These are phyloP conservation scores for Borovskyia barvae DNA, from an alignment of 208 protist genomes.

Conservation along the genomic window DNA sequence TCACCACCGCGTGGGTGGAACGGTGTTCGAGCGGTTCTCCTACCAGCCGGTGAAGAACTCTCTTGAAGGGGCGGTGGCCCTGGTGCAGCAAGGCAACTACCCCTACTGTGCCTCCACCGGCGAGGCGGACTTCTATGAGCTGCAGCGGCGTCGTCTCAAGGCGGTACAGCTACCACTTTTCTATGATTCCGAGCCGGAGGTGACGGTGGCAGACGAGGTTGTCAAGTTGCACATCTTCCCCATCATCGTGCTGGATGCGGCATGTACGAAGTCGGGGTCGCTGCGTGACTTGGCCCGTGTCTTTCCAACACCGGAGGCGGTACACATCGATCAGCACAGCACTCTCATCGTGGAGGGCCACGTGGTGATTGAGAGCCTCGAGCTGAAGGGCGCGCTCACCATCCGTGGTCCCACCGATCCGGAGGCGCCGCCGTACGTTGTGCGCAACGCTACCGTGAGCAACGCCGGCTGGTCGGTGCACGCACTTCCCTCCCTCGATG, in stretches of 20 bases:
- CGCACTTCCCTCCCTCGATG: conserved; percentile 2
- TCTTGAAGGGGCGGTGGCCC: conserved; percentile 44
- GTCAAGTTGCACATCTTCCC: conserved; percentile 36
- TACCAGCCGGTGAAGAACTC: conserved; percentile 91
- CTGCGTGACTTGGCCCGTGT: conserved; percentile 34
- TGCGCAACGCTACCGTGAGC: conserved; percentile 39
- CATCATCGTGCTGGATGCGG: conserved; percentile 40
- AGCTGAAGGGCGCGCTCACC: conserved; percentile 63
- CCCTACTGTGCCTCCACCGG: conserved; percentile 69
- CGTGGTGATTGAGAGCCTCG: conserved; percentile 70
- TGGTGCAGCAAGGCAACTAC: conserved; percentile 36
- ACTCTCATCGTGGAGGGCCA: conserved; percentile 72
- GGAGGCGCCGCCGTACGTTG: conserved; percentile 32
- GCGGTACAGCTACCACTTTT: conserved; percentile 47
- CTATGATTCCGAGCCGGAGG: conserved; percentile 19
- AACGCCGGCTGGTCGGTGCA: conserved; percentile 60
- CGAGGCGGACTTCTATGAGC: conserved; percentile 71
- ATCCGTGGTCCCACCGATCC: conserved; percentile 44
- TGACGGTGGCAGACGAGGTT: conserved; percentile 11
- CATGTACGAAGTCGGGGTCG: conserved; percentile 8
- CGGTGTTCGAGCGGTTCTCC: conserved; percentile 65
- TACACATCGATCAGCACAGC: conserved; percentile 54
- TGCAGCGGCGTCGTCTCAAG: conserved; percentile 54
- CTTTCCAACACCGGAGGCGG: conserved; percentile 52
- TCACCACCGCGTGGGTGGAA: conserved; percentile 63